Conservation (phyloP, 768 basidiomycete species). For the Lyophyllum decastes region DNA sequence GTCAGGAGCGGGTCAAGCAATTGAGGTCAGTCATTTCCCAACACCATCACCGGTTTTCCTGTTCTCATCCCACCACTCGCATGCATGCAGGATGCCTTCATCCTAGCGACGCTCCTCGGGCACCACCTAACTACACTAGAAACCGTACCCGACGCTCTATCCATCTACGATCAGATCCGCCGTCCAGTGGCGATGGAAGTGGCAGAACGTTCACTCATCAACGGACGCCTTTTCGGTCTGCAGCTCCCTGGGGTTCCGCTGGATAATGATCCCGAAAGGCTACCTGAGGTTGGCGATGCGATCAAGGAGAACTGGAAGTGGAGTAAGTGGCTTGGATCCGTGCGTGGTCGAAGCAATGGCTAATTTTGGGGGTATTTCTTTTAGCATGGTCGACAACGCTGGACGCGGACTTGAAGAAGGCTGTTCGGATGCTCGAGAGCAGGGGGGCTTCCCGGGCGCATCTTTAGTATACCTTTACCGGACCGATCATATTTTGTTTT, state of each 20-base stretch:
- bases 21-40: background rate
- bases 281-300: conserved; percentile 27
- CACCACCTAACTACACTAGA: conserved; percentile 18
- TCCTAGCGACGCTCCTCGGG: conserved; percentile 16
- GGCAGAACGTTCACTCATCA: conserved; percentile 25
- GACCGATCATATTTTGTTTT: no score
- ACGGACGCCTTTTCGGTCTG: conserved; percentile 29
- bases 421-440: background rate
- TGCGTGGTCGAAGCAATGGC: background rate
- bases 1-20: conserved; percentile 13
- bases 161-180: conserved; percentile 38
- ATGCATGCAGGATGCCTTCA: conserved; percentile 15
- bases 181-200: conserved; percentile 35
- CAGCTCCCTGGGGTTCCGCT: conserved; percentile 21
- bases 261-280: conserved; percentile 16
- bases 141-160: conserved; percentile 29
- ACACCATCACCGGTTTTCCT: conserved; percentile 3
- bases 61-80: background rate
- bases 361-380: background rate
- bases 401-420: conserved; percentile 7
- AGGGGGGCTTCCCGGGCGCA: background rate
- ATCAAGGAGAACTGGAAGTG: conserved; percentile 31
- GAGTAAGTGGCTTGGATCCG: conserved; percentile 14
- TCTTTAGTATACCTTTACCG: conserved; percentile 1
- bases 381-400: conserved; percentile 16